Evolutionary conservation across 192 early-diverging fungal species (phyloP).

Genomic region (Coemansia sp.): DNA sequence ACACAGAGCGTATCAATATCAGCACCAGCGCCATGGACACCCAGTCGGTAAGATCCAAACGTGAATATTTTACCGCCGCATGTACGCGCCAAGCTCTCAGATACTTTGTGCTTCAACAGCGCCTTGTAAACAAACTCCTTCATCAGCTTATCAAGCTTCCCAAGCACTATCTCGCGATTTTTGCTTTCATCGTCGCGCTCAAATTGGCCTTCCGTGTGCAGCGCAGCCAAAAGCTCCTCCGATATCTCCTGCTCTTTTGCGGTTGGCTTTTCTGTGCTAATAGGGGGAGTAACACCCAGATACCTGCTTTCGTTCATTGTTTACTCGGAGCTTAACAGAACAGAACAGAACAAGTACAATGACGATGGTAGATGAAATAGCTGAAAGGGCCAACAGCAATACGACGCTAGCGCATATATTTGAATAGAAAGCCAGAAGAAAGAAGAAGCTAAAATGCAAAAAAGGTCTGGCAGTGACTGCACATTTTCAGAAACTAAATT

Average conservation of each 20-base stretch:
- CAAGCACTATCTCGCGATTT: constrained; percentile 81
- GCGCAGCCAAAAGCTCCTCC: constrained; percentile 65
- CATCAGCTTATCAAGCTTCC: constrained; percentile 81
- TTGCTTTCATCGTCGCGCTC: constrained; percentile 83
- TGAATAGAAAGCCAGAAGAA: neutral
- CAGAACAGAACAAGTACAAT: neutral
- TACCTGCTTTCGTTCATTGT: constrained; percentile 21
- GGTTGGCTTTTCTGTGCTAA: constrained; percentile 65
- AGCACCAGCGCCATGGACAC: constrained; percentile 90
- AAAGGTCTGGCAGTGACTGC: neutral
- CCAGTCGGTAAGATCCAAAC: constrained; percentile 93
- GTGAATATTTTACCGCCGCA: constrained; percentile 97
- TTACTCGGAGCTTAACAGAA: neutral
- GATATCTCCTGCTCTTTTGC: constrained; percentile 69
- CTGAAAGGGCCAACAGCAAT: neutral
- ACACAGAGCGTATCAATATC: constrained; percentile 99
- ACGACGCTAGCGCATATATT: neutral
- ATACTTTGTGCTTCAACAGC: constrained; percentile 67
- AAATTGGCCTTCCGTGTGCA: constrained; percentile 77
- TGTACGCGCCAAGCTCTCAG: constrained; percentile 81
- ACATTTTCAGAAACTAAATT: neutral
- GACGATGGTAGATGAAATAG: neutral
- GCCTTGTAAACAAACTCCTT: constrained; percentile 91
- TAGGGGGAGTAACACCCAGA: constrained; percentile 81
- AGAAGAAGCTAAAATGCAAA: neutral